phyloP scores from a whole-genome alignment of 129 eudicot species.

The Flaveria bidentis region DNA sequence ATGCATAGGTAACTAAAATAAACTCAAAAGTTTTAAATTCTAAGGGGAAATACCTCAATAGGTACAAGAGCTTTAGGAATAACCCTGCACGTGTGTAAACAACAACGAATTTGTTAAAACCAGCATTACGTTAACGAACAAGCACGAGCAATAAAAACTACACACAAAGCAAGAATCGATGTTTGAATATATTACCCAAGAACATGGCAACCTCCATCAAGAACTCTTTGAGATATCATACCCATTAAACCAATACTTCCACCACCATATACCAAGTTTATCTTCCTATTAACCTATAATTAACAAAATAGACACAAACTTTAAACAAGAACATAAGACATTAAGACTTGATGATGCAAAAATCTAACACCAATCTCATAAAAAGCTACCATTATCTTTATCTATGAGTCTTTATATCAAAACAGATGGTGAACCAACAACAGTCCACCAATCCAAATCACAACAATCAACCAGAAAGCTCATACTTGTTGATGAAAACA shows the following conservation, averaged over 20 bases:
- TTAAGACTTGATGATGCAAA: not conserved
- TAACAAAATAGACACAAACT: slow-evolving; percentile 2
- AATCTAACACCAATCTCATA: slow-evolving; percentile 10
- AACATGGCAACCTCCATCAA: slow-evolving; percentile 91
- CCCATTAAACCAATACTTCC: slow-evolving; percentile 99
- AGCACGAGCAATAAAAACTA: not conserved
- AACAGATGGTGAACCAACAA: slow-evolving; percentile 27
- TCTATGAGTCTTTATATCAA: slow-evolving; percentile 19
- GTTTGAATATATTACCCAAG: slow-evolving; percentile 61
- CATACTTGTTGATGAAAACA: not conserved
- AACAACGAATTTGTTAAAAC: slow-evolving; percentile 28
- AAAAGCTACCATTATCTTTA: slow-evolving; percentile 21
- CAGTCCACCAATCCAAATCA: slow-evolving; percentile 14
- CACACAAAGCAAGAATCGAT: slow-evolving; percentile 2
- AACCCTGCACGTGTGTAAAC: slow-evolving; percentile 55
- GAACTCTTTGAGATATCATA: slow-evolving; percentile 70
- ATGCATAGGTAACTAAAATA: slow-evolving; percentile 1
- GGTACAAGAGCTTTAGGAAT: slow-evolving; percentile 95
- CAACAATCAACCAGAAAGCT: not conserved
- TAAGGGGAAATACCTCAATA: slow-evolving; percentile 62
- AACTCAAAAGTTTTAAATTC: not conserved
- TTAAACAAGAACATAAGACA: not conserved
- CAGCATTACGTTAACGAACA: not conserved
- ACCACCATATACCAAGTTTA: slow-evolving; percentile 93
- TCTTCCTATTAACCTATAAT: slow-evolving; percentile 74